Evolutionary conservation across 2,329 filamentous ascomycete genomes (phyloP).

Genomic region (Epichloe typhina): DNA sequence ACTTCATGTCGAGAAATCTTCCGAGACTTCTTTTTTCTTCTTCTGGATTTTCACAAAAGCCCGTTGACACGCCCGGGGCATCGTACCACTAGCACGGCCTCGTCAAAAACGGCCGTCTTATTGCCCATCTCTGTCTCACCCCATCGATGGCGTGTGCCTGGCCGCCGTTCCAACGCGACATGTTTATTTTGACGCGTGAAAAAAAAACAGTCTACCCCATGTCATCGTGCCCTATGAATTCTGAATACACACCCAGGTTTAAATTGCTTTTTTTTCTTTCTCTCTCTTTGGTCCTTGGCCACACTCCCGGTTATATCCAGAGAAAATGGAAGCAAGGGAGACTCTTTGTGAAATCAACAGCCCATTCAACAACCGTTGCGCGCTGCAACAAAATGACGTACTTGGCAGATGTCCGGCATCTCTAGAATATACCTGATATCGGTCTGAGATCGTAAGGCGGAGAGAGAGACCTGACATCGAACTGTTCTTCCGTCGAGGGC

Average conservation of each 20-base stretch:
- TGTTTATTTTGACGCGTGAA: background rate
- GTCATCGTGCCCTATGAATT: too few species aligned
- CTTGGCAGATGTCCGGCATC: slow-evolving; percentile 5
- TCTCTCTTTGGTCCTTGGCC: background rate
- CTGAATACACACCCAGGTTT: background rate
- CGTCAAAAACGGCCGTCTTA: too few species aligned
- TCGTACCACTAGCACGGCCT: too few species aligned
- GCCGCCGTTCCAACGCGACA: background rate
- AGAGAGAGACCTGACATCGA: too few species aligned
- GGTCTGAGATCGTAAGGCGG: background rate
- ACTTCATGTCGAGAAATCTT: too few species aligned
- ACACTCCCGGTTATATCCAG: background rate
- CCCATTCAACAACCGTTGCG: background rate
- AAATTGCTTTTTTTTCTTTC: background rate
- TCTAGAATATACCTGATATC: background rate
- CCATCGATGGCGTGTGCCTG: too few species aligned
- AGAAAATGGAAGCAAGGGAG: background rate
- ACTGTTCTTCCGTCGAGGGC: background rate
- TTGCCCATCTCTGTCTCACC: too few species aligned
- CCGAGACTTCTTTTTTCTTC: too few species aligned
- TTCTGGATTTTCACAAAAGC: too few species aligned
- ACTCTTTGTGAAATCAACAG: background rate
- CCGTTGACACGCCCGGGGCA: too few species aligned
- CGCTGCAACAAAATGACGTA: slow-evolving; percentile 2
- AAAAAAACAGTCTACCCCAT: background rate